A percentile compares a stretch with the other conserved stretches of the same genome.
These are phyloP conservation scores for Eucalyptus erythrocorys DNA, from an alignment of 345 rosid species.

Conservation along the genomic window DNA sequence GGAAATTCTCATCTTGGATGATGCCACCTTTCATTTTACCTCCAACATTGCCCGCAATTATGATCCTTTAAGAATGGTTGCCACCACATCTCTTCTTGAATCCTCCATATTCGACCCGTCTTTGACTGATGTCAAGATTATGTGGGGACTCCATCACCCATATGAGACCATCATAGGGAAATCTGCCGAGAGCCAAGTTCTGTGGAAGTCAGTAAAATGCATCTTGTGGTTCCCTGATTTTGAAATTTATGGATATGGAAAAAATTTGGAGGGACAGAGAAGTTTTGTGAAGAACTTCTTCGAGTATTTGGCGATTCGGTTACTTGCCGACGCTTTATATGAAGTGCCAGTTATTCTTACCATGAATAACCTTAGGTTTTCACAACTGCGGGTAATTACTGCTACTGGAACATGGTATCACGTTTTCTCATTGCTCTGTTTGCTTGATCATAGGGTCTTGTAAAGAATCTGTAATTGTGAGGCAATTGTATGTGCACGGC, in stretches of 20 bases:
- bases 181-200: conserved; percentile 29
- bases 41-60: conserved; percentile 39
- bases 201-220: conserved; percentile 62
- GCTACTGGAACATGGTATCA: not conserved
- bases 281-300: conserved; percentile 49
- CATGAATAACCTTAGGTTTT: conserved; percentile 71
- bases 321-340: conserved; percentile 40
- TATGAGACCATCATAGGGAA: conserved; percentile 45
- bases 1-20: conserved; percentile 58
- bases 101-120: conserved; percentile 20
- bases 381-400: conserved; percentile 54
- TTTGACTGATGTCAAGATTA: conserved; percentile 31
- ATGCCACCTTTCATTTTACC: conserved; percentile 47
- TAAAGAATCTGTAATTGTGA: not conserved
- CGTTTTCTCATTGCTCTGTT: not conserved
- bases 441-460: not conserved
- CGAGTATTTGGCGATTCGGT: conserved; percentile 57
- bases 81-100: conserved; percentile 45
- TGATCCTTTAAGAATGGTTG: conserved; percentile 42
- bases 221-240: conserved; percentile 63
- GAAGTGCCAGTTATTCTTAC: conserved; percentile 44
- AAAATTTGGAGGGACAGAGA: conserved; percentile 41
- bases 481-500: not conserved
- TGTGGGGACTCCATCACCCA: conserved; percentile 69
- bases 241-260: conserved; percentile 21